phyloP scores from a whole-genome alignment of 1,284 basidiomycete species.

The Phellopilus nigrolimitatus region DNA sequence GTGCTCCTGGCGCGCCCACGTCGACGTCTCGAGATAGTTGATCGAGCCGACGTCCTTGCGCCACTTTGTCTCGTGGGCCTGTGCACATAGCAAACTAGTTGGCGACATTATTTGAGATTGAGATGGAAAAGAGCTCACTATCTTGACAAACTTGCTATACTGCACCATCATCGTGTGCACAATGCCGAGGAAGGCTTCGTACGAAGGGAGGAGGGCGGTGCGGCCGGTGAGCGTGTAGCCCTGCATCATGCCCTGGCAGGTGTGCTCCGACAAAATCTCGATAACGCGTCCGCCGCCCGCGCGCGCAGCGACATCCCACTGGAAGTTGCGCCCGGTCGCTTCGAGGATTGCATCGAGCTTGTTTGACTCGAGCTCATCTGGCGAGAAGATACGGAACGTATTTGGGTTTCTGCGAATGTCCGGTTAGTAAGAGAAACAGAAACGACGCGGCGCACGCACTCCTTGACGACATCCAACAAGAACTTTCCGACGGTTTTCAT shows the following conservation, averaged over 20 bases:
- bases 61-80: conserved; percentile 72
- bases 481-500: conserved; percentile 73
- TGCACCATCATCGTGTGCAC: conserved; percentile 79
- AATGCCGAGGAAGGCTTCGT: conserved; percentile 84
- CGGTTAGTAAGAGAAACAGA: conserved; percentile 4
- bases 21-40: conserved; percentile 84
- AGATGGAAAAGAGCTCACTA: conserved; percentile 35
- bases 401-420: conserved; percentile 52
- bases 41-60: conserved; percentile 67
- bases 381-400: conserved; percentile 86
- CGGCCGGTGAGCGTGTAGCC: conserved; percentile 82
- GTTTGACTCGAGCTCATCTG: conserved; percentile 86
- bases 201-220: conserved; percentile 81
- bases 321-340: conserved; percentile 66
- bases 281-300: conserved; percentile 73
- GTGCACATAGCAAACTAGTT: not conserved
- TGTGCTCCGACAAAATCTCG: conserved; percentile 87
- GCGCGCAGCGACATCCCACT: conserved; percentile 68
- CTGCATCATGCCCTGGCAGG: conserved; percentile 83
- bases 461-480: conserved; percentile 51
- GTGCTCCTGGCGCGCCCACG: conserved; percentile 81
- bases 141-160: conserved; percentile 83
- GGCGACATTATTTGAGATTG: not conserved
- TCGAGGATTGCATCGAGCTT: conserved; percentile 79
- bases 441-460: conserved; percentile 33